These are phyloP conservation scores for Lojkania enalia DNA, from an alignment of 2,329 filamentous ascomycete genomes.

Conservation along the genomic window DNA sequence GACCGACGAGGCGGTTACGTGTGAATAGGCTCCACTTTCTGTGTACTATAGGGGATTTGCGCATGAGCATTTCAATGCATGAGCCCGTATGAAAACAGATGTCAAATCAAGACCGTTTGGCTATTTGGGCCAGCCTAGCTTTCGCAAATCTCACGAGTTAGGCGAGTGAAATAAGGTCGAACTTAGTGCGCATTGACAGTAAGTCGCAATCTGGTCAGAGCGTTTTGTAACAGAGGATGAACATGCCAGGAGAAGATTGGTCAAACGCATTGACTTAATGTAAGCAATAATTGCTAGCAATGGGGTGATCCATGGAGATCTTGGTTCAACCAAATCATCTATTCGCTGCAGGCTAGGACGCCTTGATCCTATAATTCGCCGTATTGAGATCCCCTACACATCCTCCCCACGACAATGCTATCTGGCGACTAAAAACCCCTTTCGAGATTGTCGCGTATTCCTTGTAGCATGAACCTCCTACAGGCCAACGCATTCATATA, in stretches of 20 bases:
- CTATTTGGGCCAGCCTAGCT: slow-evolving; percentile 15
- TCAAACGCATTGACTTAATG: slow-evolving; percentile 6
- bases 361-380: no score
- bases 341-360: no score
- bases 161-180: slow-evolving; percentile 12
- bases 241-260: slow-evolving; percentile 20
- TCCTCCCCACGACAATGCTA: background rate
- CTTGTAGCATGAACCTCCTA: background rate
- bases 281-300: slow-evolving; percentile 6
- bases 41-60: slow-evolving; percentile 33
- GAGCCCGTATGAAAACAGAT: slow-evolving; percentile 23
- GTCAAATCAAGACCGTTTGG: slow-evolving; percentile 24
- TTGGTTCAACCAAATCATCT: slow-evolving; percentile 2
- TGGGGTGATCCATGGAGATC: slow-evolving; percentile 23
- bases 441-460: background rate
- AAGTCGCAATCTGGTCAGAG: slow-evolving; percentile 16
- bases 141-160: slow-evolving; percentile 13
- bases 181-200: slow-evolving; percentile 23
- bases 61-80: slow-evolving; percentile 28
- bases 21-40: slow-evolving; percentile 23
- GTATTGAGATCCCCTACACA: background rate
- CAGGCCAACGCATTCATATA: background rate
- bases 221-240: slow-evolving; percentile 23
- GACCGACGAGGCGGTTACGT: no score
- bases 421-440: background rate